Base-by-base conservation (phyloP, 805 yeast genomes). In the Scheffersomyces lignosus region DNA sequence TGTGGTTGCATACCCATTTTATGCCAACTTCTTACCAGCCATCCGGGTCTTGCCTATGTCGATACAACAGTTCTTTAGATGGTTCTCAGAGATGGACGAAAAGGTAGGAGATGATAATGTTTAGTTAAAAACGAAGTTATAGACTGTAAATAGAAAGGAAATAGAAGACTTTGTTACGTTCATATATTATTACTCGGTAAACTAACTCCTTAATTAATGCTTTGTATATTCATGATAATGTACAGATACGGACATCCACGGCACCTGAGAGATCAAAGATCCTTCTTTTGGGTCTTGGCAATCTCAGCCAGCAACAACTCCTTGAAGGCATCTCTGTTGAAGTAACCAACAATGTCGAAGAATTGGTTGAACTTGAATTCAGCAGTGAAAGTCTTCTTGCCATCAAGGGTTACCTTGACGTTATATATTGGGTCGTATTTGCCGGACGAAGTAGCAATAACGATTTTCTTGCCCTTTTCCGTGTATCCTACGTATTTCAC, bases 331-430 rank as follows among this genome's bases (percentile, higher is more conserved):
- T 55, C 62, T 27, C 62, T 49, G 27, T 70, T 71, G 41, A 70
- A 60, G 34, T 45, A 71, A 1, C 82, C 81, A 35, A 67, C 62
- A 10, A 56, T 59, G 39, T 72, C 78, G 44, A 75, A 78, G 33
- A 78, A 47, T 38, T 69, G 59, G 5, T 58, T 60, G 35, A 53
- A 53, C 2, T 46, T 44, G 14, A 70, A 45, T 2, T 46, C 31
- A 2, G 56, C 39, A 4, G 48, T 43, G 4, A 48, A 41, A 0
- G 43, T 34, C 7, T 37, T 37, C 6, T 43, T 37, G 23, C 45
- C 45, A 15, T 47, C 51, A 8, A 59, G 22, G 7, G 52, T 49
- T n/a, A 74, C 28, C 27, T 50, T 58, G 15, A 74, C 45, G 15
- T 62, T 33, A 49, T 77, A 77, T 2, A 63, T 37, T 1, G 81